phyloP scores from a whole-genome alignment of 139 green algal genomes.

The Picochlorum sp. region DNA sequence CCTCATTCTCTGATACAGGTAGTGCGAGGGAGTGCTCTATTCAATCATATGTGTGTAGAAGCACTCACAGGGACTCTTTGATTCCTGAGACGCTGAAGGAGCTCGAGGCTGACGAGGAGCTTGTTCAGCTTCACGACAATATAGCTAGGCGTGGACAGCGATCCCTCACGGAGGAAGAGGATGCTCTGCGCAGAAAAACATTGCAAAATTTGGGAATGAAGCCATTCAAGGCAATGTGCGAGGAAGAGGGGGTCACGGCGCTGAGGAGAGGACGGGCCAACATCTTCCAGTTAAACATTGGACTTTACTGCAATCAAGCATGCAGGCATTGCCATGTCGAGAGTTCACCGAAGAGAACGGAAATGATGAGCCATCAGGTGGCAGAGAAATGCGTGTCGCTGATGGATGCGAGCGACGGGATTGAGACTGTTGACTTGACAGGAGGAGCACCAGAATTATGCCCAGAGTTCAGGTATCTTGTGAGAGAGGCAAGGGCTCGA shows the following conservation, averaged over 20 bases:
- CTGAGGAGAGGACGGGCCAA: conserved; percentile 43
- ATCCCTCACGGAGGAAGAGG: conserved; percentile 64
- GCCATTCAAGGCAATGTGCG: conserved; percentile 33
- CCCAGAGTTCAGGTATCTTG: conserved; percentile 77
- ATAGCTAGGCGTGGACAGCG: conserved; percentile 43
- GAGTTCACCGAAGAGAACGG: conserved; percentile 64
- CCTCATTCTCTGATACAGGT: too few species aligned
- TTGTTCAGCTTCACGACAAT: conserved; percentile 33
- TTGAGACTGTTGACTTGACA: conserved; percentile 84
- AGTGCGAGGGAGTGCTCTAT: too few species aligned
- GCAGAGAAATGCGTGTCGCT: conserved; percentile 68
- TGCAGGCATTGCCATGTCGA: conserved; percentile 97
- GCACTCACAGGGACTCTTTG: conserved; percentile 17
- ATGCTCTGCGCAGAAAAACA: conserved; percentile 43
- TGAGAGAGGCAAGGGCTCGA: conserved; percentile 53
- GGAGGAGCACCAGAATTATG: conserved; percentile 90
- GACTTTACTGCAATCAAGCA: conserved; percentile 97
- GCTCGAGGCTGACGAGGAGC: conserved; percentile 58
- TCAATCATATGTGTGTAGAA: too few species aligned
- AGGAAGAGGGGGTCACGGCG: conserved; percentile 20
- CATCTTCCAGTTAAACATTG: conserved; percentile 94
- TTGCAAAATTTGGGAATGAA: conserved; percentile 52
- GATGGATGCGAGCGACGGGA: conserved; percentile 26
- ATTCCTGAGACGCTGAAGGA: conserved; percentile 67
- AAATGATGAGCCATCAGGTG: conserved; percentile 62